Evolutionary conservation across 2,329 filamentous ascomycete genomes (phyloP), one percentile per base, ranked within the genome.

Genomic region (Acrodontium crateriforme): DNA sequence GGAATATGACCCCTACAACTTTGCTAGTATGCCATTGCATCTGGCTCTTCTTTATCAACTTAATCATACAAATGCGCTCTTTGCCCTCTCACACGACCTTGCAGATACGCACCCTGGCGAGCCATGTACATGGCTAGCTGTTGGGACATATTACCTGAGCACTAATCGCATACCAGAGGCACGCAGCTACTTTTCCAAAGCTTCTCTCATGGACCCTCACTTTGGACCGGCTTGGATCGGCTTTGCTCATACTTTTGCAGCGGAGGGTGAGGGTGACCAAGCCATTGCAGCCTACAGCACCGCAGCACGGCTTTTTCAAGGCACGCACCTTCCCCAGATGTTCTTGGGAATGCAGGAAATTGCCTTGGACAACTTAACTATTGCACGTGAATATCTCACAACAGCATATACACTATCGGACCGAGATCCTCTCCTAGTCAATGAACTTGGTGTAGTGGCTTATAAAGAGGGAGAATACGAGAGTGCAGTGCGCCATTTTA

Each of bases 261-360:
- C 84, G 8, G 89, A 98, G 53, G 89, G 89, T 28, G 89, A 98
- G 55, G 85, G 95, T 53, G 89, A 98, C 52, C 89, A 98, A 58
- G 89, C 89, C 25, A 94, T 98, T 38, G 91, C 85, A 6, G 89
- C 91, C 0, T 98, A 98, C 58, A 92, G 82, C 16, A 98, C 89
- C 1, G 89, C 89, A 1, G 87, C 87, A 2, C 71, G 89, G 20
- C 62, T 98, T 0, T 98, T 98, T 56, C 92, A 94, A 63, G 89
- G 89, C 20, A 95, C 87, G 0, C 91, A 98, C 52, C 66, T 98
- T 1, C 89, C 89, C 0, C 87, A 93, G 47, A 71, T 98, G 3
- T 98, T 95, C 52, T 62, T 98, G 15, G 89, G 91, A 5, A 98
- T 98, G 89, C 91, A 98, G 53, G 91, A 98, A 55, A 76, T 95